Conservation (phyloP, 495 filamentous ascomycete genomes). For the Aspergillus bertholletiae region DNA sequence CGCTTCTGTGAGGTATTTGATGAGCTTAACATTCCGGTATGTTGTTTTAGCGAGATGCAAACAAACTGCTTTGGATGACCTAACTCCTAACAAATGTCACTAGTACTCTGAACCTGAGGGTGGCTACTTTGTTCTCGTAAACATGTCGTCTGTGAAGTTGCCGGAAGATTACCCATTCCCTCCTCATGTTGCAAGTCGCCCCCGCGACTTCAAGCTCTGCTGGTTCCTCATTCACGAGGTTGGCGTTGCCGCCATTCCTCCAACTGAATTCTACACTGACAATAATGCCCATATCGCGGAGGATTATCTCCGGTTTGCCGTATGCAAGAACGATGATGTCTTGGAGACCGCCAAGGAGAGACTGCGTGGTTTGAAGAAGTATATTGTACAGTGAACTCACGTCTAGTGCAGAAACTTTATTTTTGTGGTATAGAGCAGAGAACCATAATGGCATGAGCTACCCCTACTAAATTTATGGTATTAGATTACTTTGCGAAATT, state of each 20-base stretch:
- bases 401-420: background rate
- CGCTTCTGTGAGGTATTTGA: conserved; percentile 84
- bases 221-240: conserved; percentile 98
- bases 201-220: conserved; percentile 86
- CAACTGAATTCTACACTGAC: conserved; percentile 92
- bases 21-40: conserved; percentile 76
- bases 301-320: conserved; percentile 91
- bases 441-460: background rate
- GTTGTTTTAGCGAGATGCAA: conserved; percentile 12
- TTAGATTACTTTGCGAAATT: background rate
- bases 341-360: conserved; percentile 88
- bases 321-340: conserved; percentile 92
- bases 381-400: conserved; percentile 41
- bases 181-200: conserved; percentile 75
- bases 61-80: too few relatives aligned
- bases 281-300: conserved; percentile 78
- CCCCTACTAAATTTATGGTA: background rate
- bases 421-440: background rate
- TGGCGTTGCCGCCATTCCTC: conserved; percentile 92
- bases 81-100: background rate
- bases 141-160: conserved; percentile 79
- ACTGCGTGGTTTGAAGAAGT: conserved; percentile 80
- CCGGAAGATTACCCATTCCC: conserved; percentile 84
- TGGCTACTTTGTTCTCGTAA: conserved; percentile 94
- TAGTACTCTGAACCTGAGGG: conserved; percentile 87